Conservation (phyloP, 345 rosid genomes). For the Euphorbia pulcherrima region DNA sequence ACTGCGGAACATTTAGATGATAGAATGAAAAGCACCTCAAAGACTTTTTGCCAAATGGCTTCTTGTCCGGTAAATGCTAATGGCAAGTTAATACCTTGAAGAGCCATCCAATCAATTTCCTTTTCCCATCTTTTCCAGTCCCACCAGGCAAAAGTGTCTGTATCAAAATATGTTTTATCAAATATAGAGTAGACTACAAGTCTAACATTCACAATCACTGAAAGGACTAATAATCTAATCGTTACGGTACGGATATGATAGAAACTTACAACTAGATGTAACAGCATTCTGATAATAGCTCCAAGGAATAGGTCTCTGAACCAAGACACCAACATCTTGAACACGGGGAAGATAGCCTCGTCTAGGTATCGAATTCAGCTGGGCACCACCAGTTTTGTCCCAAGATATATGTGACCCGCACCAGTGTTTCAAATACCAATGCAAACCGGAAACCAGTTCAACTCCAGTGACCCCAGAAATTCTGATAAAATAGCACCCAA, state of each 20-base stretch:
- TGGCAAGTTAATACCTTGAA: slow-evolving; percentile 68
- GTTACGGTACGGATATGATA: background rate
- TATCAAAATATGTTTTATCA: slow-evolving; percentile 2
- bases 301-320: slow-evolving; percentile 57
- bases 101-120: slow-evolving; percentile 81
- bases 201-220: background rate
- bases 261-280: slow-evolving; percentile 62
- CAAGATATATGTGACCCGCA: slow-evolving; percentile 65
- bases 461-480: slow-evolving; percentile 59
- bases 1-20: slow-evolving; percentile 7
- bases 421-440: slow-evolving; percentile 64
- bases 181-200: slow-evolving; percentile 4
- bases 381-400: slow-evolving; percentile 68
- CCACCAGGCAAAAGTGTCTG: slow-evolving; percentile 80
- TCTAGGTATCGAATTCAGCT: slow-evolving; percentile 41
- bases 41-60: slow-evolving; percentile 67
- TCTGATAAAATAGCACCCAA: slow-evolving; percentile 32
- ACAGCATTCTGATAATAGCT: slow-evolving; percentile 81
- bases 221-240: background rate
- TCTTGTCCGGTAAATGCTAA: slow-evolving; percentile 76
- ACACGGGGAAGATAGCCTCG: slow-evolving; percentile 50
- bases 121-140: slow-evolving; percentile 76
- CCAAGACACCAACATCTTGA: slow-evolving; percentile 42
- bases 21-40: slow-evolving; percentile 38
- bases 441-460: slow-evolving; percentile 61